Evolutionary conservation across 805 yeast genomes (phyloP).

Genomic region (Candida nemodendra): DNA sequence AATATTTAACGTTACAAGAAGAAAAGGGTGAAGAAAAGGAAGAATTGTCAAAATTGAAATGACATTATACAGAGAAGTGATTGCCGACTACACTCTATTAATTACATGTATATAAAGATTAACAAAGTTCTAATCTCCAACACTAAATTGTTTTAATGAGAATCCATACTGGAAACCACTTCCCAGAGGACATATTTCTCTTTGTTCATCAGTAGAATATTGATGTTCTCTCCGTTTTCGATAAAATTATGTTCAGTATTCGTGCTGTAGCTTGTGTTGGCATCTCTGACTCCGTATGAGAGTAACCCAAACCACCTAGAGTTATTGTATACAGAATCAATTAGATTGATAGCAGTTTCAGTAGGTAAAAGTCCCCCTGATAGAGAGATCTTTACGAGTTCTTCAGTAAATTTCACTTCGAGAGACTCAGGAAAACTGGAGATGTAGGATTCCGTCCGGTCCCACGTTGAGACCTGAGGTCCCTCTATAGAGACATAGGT

Average conservation of each 20-base stretch:
- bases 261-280: constrained; percentile 25
- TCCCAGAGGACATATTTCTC: constrained; percentile 29
- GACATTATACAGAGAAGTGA: too few relatives aligned
- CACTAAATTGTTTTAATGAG: constrained; percentile 15
- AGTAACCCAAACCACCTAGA: constrained; percentile 28
- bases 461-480: constrained; percentile 22
- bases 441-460: constrained; percentile 23
- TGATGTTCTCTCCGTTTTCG: constrained; percentile 31
- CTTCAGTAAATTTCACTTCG: constrained; percentile 7
- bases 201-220: constrained; percentile 18
- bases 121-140: too few relatives aligned
- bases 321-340: background rate
- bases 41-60: too few relatives aligned
- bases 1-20: constrained; percentile 12
- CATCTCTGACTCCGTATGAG: constrained; percentile 30
- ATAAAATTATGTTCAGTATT: constrained; percentile 28
- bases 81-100: background rate
- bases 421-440: constrained; percentile 24
- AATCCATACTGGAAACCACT: constrained; percentile 29
- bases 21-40: constrained; percentile 8
- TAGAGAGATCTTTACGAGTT: constrained; percentile 15
- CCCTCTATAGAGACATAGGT: constrained; percentile 28
- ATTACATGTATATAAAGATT: constrained; percentile 1
- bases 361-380: constrained; percentile 22
- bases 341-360: background rate